phyloP scores from a whole-genome alignment of 129 eudicot genomes.

The Tanacetum coccineum region DNA sequence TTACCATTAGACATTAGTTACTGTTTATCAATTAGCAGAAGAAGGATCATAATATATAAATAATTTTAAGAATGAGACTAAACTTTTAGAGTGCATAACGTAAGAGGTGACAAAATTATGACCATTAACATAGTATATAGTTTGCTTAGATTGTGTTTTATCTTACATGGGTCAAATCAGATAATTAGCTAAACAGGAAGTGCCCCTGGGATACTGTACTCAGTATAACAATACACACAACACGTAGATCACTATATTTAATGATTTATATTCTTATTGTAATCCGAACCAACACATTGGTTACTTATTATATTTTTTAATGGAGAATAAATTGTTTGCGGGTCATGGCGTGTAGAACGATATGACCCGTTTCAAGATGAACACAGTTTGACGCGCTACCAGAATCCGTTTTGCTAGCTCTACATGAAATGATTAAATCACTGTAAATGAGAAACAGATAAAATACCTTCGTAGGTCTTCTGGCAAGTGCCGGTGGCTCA shows the following conservation, averaged over 20 bases:
- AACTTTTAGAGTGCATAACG: no score
- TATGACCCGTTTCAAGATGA: background rate
- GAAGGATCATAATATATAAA: no score
- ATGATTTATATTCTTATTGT: background rate
- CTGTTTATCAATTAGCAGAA: background rate
- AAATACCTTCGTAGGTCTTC: slow-evolving; percentile 54
- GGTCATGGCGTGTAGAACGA: background rate
- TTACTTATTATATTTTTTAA: background rate
- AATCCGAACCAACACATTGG: background rate
- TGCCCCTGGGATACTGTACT: no score
- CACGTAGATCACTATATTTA: background rate
- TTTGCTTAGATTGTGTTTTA: no score
- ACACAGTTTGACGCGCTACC: background rate
- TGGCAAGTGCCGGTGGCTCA: slow-evolving; percentile 86
- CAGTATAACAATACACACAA: background rate
- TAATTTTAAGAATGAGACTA: no score
- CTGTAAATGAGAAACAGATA: background rate
- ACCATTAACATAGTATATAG: no score
- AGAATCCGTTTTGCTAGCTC: background rate
- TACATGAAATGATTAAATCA: background rate
- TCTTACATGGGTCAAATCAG: no score
- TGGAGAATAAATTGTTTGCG: background rate
- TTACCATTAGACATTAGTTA: slow-evolving; percentile 9
- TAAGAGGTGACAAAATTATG: no score
- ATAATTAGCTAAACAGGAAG: no score